Conservation (phyloP, 2,329 filamentous ascomycete genomes). For the Monascus ruber region DNA sequence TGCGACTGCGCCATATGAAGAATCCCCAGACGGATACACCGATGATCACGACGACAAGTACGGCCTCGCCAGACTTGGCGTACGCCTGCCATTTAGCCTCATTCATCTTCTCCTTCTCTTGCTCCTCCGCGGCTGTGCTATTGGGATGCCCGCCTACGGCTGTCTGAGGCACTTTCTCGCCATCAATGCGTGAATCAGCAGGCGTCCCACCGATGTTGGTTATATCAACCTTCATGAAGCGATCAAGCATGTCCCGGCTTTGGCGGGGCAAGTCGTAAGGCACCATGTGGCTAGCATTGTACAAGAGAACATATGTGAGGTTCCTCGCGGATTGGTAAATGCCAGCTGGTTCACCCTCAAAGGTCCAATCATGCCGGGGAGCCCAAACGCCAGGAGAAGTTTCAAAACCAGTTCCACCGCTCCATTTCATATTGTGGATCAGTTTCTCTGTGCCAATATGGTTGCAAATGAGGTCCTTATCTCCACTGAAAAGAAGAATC, state of each 20-base stretch:
- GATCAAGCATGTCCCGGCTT: slow-evolving; percentile 89
- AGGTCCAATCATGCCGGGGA: slow-evolving; percentile 86
- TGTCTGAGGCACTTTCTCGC: slow-evolving; percentile 68
- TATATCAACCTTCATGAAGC: slow-evolving; percentile 90
- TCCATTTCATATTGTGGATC: slow-evolving; percentile 86
- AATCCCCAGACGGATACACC: slow-evolving; percentile 65
- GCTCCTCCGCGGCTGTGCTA: slow-evolving; percentile 54
- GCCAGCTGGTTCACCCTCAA: slow-evolving; percentile 76
- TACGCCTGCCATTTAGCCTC: slow-evolving; percentile 84
- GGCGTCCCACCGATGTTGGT: slow-evolving; percentile 72
- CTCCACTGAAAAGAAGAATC: slow-evolving; percentile 81
- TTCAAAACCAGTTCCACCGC: slow-evolving; percentile 84
- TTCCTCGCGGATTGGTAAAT: slow-evolving; percentile 94
- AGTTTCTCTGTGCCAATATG: slow-evolving; percentile 86
- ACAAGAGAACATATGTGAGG: slow-evolving; percentile 87
- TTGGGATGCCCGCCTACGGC: slow-evolving; percentile 65
- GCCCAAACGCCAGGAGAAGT: slow-evolving; percentile 76
- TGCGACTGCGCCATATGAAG: slow-evolving; percentile 49
- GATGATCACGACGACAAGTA: slow-evolving; percentile 68
- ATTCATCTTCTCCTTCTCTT: slow-evolving; percentile 61
- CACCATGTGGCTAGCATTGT: slow-evolving; percentile 97
- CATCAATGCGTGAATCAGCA: slow-evolving; percentile 69
- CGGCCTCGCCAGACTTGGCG: slow-evolving; percentile 73
- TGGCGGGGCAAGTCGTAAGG: slow-evolving; percentile 84
- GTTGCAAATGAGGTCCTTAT: slow-evolving; percentile 93